Percentiles rank a stretch among this genome's conserved stretches.
These are phyloP conservation scores for Solanum hybrid DNA, from an alignment of 305 asterid species.

Conservation along the genomic window DNA sequence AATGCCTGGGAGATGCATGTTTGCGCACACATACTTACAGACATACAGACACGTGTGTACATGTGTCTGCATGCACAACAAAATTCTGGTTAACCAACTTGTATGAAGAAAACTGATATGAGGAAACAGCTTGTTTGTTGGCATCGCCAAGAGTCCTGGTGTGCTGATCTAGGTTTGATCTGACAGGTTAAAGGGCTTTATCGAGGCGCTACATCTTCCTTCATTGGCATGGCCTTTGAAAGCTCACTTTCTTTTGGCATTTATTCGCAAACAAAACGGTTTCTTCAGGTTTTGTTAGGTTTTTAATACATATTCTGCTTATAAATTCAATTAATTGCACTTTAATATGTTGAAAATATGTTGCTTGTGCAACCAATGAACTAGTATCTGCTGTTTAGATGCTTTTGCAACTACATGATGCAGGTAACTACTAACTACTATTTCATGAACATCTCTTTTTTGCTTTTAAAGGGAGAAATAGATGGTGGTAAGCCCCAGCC, in stretches of 20 bases:
- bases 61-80: not conserved
- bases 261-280: conserved; percentile 73
- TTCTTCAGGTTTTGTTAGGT: conserved; percentile 56
- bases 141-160: not conserved
- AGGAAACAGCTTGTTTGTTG: not conserved
- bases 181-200: conserved; percentile 84
- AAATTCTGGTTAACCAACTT: not conserved
- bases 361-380: not conserved
- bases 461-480: conserved; percentile 42
- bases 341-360: not conserved
- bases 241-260: conserved; percentile 89
- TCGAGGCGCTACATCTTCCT: conserved; percentile 85
- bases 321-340: not conserved
- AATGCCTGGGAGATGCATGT: not conserved
- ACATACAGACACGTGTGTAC: not conserved
- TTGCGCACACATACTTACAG: not conserved
- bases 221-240: conserved; percentile 88
- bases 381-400: not conserved
- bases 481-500: conserved; percentile 53
- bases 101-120: not conserved
- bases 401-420: not conserved
- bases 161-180: not conserved
- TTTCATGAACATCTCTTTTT: not conserved
- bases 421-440: not conserved
- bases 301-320: not conserved